phyloP scores from a whole-genome alignment of 305 asterid species.

The Rubia balearica region DNA sequence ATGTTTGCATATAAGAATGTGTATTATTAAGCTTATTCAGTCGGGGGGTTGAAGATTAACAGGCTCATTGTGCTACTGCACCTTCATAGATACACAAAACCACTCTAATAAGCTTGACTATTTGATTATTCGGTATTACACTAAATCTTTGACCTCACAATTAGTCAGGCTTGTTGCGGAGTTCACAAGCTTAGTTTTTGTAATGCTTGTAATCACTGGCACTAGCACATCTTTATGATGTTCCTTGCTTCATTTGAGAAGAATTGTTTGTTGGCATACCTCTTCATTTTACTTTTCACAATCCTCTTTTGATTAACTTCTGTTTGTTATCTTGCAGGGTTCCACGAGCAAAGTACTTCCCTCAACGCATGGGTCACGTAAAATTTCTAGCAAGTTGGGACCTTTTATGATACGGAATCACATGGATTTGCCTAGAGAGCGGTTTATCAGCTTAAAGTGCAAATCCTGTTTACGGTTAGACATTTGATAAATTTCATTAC shows the following conservation, averaged over 20 bases:
- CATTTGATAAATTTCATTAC: not conserved
- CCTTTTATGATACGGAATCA: conserved; percentile 26
- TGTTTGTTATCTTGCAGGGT: conserved; percentile 41
- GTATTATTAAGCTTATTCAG: not conserved
- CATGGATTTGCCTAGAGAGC: conserved; percentile 35
- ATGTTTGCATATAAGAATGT: not conserved
- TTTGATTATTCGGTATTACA: not conserved
- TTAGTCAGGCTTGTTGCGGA: not conserved
- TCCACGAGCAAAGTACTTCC: conserved; percentile 41
- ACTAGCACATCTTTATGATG: not conserved
- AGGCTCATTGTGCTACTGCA: not conserved
- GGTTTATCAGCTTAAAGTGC: conserved; percentile 50
- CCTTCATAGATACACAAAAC: not conserved
- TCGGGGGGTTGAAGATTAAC: not conserved
- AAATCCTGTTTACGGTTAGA: conserved; percentile 59
- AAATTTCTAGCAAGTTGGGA: conserved; percentile 41
- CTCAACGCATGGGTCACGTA: conserved; percentile 36
- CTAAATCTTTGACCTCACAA: not conserved
- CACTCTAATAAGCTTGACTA: not conserved
- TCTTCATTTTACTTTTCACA: not conserved
- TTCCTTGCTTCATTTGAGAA: not conserved
- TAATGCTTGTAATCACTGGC: not conserved
- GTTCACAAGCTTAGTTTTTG: not conserved
- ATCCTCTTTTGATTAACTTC: not conserved
- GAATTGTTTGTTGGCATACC: not conserved